Percentiles rank a stretch among this genome's conserved stretches.
These are phyloP conservation scores for Polytrichum commune DNA, from an alignment of 225 moss, liverwort and hornwort species.

Conservation along the genomic window DNA sequence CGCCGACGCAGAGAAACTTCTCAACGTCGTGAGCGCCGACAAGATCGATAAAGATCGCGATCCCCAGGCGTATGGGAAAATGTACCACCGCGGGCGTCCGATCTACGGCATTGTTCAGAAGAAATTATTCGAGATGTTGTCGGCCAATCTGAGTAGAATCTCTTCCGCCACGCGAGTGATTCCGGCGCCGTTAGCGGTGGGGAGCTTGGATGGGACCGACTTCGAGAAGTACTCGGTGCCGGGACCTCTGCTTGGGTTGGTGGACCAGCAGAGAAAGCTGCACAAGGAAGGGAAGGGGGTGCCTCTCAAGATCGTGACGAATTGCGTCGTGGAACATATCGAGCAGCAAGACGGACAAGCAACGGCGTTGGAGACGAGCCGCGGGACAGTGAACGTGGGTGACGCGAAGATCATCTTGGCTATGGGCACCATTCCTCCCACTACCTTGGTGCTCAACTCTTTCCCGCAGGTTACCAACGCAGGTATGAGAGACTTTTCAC, in stretches of 20 bases:
- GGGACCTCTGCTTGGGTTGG: conserved; percentile 3
- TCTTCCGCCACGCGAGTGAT: conserved; percentile 9
- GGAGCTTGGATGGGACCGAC: conserved; percentile 13
- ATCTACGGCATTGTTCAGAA: conserved; percentile 9
- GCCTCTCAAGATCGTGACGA: conserved; percentile 14
- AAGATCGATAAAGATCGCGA: not conserved
- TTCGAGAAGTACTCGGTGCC: conserved; percentile 24
- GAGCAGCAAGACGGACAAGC: conserved; percentile 12
- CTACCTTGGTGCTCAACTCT: conserved; percentile 21
- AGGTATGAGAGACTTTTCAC: too few relatives aligned
- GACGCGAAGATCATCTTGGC: conserved; percentile 23
- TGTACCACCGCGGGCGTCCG: not conserved
- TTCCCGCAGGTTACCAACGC: conserved; percentile 18
- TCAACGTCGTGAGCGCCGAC: conserved; percentile 11
- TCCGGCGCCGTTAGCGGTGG: conserved; percentile 10
- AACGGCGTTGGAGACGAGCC: conserved; percentile 11
- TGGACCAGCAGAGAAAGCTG: conserved; percentile 11
- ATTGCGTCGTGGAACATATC: conserved; percentile 13
- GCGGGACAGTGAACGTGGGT: conserved; percentile 11
- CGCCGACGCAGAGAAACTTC: not conserved
- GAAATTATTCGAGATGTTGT: not conserved
- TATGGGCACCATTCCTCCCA: conserved; percentile 19
- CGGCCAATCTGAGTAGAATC: not conserved
- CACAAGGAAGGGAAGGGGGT: not conserved
- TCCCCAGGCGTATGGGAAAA: not conserved